These are phyloP conservation scores for Aspergillus viridinutans DNA, from an alignment of 2,329 filamentous ascomycete species.

Conservation along the genomic window DNA sequence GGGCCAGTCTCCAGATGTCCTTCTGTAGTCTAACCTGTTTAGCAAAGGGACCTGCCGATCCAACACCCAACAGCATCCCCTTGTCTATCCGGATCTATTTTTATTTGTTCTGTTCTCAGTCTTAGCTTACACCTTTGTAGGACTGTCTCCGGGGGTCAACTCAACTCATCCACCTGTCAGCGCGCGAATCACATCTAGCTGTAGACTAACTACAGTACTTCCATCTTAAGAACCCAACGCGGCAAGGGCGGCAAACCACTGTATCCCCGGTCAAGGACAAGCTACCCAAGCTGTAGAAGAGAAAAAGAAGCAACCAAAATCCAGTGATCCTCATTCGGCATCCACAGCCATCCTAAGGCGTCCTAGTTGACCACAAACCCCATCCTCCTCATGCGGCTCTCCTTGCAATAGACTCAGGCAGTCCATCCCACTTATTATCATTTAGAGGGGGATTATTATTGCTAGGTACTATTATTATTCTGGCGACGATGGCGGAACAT, in stretches of 20 bases:
- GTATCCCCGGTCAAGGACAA: neutral
- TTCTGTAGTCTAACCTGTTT: neutral
- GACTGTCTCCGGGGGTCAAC: neutral
- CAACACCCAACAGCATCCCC: neutral
- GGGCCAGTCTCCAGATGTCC: neutral
- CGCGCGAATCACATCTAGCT: neutral
- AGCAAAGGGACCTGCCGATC: constrained; percentile 5
- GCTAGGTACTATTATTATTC: constrained; percentile 1
- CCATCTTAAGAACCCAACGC: neutral
- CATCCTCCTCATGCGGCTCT: constrained; percentile 8
- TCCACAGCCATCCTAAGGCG: neutral
- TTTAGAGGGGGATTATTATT: neutral
- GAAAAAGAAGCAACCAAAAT: neutral
- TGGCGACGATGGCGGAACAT: constrained; percentile 21
- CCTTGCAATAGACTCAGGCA: constrained; percentile 2
- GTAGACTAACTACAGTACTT: neutral
- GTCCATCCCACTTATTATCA: neutral
- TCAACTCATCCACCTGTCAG: neutral
- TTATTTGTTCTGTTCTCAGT: neutral
- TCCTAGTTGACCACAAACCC: neutral
- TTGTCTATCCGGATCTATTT: neutral
- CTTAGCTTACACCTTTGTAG: neutral
- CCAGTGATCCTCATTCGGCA: neutral
- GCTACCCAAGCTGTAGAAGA: neutral
- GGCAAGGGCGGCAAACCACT: constrained; percentile 2